Base-by-base conservation (phyloP, 768 basidiomycete species). In the Multifurca ochricompacta region DNA sequence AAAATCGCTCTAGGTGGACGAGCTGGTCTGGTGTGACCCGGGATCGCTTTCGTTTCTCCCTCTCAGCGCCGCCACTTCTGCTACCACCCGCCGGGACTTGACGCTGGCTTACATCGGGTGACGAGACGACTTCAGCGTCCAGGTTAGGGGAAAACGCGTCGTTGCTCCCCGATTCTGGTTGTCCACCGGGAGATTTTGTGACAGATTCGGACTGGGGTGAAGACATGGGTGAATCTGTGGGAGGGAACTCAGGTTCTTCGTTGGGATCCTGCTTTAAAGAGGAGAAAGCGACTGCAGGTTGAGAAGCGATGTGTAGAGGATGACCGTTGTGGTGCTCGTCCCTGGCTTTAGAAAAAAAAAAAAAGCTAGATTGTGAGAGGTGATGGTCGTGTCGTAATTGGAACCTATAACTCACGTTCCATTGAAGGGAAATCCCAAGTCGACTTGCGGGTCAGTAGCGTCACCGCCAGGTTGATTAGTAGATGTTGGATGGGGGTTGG, bases 1-100 rank as follows among this genome's bases (percentile, higher is more conserved):
- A 91, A 61, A 82, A 79, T 2, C 73, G 77, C 60, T 91, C 89
- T 32, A 91, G 71, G 51, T 85, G 82, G 3, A 77, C 73, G n/a
- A 91, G 78, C 63, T 91, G 89, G 48, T 85, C 85, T 32, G 84
- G 83, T 0, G 84, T 89, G 40, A 91, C 86, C 8, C 88, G 80
- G 16, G 81, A 85, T 31, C 87, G 80, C 64, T 88, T 90, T 43
- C 82, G 77, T 67, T 84, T 81, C 65, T 83, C 81, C 60, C 70
- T 76, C 36, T 61, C 60, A 9, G 8, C 21, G 6, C 39, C 48
- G 21, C n/a, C 23, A 27, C 48, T 50, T 31, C 72, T 65, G 31
- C 52, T 57, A 31, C 62, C 59, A 36, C 35, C 35, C 14, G 54
- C 39, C 9, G 64, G 36, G 40, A 34, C 19, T 32, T 52, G 59